A percentile compares a stretch with the other conserved stretches of the same genome.
phyloP scores from a whole-genome alignment of 2,329 filamentous ascomycete genomes.

The Xylaria sp. region DNA sequence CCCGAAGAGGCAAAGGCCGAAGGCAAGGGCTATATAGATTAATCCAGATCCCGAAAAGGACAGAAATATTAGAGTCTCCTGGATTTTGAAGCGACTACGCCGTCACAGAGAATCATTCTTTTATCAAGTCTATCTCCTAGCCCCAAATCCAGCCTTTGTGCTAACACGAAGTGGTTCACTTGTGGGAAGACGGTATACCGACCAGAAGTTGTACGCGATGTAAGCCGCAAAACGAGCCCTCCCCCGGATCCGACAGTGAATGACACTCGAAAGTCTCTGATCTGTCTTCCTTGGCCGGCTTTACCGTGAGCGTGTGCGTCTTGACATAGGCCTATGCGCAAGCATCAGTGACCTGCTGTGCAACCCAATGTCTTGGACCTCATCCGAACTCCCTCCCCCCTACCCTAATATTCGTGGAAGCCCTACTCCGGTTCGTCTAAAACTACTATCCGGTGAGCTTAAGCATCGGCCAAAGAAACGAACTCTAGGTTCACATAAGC shows the following conservation, averaged over 20 bases:
- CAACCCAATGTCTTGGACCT: not conserved
- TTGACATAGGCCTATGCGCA: not conserved
- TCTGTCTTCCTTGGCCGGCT: not conserved
- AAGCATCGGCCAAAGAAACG: conserved; percentile 6
- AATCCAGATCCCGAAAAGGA: too few species aligned
- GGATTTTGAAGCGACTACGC: too few species aligned
- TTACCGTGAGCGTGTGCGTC: not conserved
- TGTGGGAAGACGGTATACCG: too few species aligned
- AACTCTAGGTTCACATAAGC: not conserved
- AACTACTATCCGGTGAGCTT: not conserved
- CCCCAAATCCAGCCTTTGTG: too few species aligned
- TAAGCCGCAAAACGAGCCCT: not conserved
- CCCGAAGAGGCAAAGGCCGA: too few species aligned
- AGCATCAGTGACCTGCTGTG: not conserved
- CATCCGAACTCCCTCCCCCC: not conserved
- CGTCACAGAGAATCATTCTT: too few species aligned
- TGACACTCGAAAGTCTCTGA: not conserved
- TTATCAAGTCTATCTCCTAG: too few species aligned
- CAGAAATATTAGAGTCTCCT: too few species aligned
- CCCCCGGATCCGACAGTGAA: not conserved
- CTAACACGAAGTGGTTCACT: too few species aligned
- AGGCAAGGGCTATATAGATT: too few species aligned
- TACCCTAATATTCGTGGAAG: not conserved
- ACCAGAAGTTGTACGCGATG: too few species aligned
- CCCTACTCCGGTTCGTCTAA: not conserved